These are phyloP conservation scores for Phyllachora maydis DNA, from an alignment of 2,329 filamentous ascomycete species.

Conservation along the genomic window DNA sequence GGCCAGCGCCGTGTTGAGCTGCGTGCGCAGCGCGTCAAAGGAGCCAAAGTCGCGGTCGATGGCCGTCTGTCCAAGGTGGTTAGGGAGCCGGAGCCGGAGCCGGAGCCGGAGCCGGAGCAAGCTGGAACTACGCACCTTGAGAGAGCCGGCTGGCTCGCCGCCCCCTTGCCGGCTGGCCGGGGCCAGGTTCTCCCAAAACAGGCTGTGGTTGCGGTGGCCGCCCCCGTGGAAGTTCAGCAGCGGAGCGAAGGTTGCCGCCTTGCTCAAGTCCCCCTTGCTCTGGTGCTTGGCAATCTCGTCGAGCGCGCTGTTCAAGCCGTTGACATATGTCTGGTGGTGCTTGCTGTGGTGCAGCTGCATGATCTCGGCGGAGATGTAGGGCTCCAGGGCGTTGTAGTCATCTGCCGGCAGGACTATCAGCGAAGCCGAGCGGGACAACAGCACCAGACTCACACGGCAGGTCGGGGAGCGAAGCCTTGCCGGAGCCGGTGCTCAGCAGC, in stretches of 20 bases:
- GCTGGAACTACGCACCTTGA: conserved; percentile 22
- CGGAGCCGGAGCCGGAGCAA: conserved; percentile 23
- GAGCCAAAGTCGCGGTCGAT: conserved; percentile 50
- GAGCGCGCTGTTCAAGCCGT: conserved; percentile 50
- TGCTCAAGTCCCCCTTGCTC: conserved; percentile 35
- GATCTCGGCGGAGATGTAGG: conserved; percentile 55
- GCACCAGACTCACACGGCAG: conserved; percentile 30
- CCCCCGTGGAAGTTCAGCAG: conserved; percentile 72
- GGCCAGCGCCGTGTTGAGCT: conserved; percentile 47
- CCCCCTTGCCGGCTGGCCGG: conserved; percentile 41
- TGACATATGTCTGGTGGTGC: conserved; percentile 64
- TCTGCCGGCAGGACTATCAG: conserved; percentile 28
- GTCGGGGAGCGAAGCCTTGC: conserved; percentile 86
- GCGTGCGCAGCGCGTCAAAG: conserved; percentile 40
- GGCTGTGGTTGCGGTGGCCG: conserved; percentile 79
- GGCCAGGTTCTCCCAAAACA: conserved; percentile 79
- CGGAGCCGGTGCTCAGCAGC: conserved; percentile 54
- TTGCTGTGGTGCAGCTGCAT: conserved; percentile 68
- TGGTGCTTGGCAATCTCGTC: conserved; percentile 39
- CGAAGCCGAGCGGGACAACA: not conserved
- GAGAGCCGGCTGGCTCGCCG: conserved; percentile 38
- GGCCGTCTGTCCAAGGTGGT: conserved; percentile 17
- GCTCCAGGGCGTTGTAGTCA: conserved; percentile 90
- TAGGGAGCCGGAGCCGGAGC: not conserved
- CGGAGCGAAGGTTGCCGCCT: conserved; percentile 26